phyloP scores from a whole-genome alignment of 2,329 filamentous ascomycete species.

The Colletotrichum godetiae region DNA sequence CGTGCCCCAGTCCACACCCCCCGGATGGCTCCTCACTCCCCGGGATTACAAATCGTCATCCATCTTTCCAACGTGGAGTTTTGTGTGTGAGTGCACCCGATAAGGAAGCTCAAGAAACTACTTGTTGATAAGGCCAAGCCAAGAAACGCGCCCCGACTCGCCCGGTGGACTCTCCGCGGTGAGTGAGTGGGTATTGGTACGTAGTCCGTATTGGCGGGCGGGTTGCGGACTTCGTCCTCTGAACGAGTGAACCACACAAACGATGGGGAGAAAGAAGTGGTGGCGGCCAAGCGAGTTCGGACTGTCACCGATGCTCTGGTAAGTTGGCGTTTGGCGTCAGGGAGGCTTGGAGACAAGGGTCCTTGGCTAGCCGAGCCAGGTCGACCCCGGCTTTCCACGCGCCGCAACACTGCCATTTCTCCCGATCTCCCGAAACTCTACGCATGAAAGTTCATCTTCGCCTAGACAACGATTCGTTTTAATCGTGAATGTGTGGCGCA shows the following conservation, averaged over 20 bases:
- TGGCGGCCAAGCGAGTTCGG: slow-evolving; percentile 16
- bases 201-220: neutral
- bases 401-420: neutral
- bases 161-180: neutral
- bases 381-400: neutral
- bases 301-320: slow-evolving; percentile 17
- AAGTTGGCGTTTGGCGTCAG: neutral
- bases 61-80: slow-evolving; percentile 4
- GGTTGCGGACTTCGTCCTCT: neutral
- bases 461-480: neutral
- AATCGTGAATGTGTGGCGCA: neutral
- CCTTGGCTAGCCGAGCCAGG: neutral
- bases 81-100: slow-evolving; percentile 11
- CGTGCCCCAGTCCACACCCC: neutral
- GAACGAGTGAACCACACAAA: neutral
- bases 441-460: neutral
- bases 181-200: neutral
- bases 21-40: neutral
- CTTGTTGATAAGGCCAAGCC: slow-evolving; percentile 21
- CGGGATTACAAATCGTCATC: slow-evolving; percentile 35
- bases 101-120: slow-evolving; percentile 29
- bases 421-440: neutral
- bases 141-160: neutral
- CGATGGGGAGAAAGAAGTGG: neutral
- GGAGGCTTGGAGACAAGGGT: neutral